A percentile compares a stretch with the other conserved stretches of the same genome.
phyloP scores from a whole-genome alignment of 805 yeast species.

The Metschnikowia vanudenii region DNA sequence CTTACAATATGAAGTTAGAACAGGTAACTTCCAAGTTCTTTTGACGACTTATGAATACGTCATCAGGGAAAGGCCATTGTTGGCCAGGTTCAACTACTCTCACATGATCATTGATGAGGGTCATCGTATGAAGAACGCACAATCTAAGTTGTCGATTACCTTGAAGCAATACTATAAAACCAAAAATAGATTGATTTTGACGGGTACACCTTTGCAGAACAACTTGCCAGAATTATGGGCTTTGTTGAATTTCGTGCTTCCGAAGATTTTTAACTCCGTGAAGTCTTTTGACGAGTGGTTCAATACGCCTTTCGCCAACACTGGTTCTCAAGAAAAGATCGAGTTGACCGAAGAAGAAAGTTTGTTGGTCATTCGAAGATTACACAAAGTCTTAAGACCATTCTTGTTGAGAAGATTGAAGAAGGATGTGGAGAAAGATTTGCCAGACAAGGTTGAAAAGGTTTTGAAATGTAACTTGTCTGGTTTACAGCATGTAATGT shows the following conservation, averaged over 20 bases:
- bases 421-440: conserved; percentile 82
- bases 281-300: conserved; percentile 89
- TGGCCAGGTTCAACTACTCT: conserved; percentile 70
- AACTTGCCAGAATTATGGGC: conserved; percentile 88
- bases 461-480: conserved; percentile 78
- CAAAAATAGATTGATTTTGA: conserved; percentile 72
- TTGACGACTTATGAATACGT: conserved; percentile 82
- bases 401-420: conserved; percentile 80
- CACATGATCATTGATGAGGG: conserved; percentile 93
- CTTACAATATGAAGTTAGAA: conserved; percentile 60
- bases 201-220: conserved; percentile 87
- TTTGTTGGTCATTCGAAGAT: conserved; percentile 74
- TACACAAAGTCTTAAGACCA: conserved; percentile 83
- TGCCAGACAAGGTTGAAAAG: conserved; percentile 81
- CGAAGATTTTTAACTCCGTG: conserved; percentile 81
- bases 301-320: conserved; percentile 82
- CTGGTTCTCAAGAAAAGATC: conserved; percentile 78
- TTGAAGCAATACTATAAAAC: conserved; percentile 71
- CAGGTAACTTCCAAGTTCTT: conserved; percentile 71
- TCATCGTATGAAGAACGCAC: conserved; percentile 81
- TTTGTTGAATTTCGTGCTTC: conserved; percentile 73
- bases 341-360: conserved; percentile 86
- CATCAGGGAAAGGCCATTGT: conserved; percentile 69
- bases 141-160: conserved; percentile 70
- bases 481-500: conserved; percentile 65